Evolutionary conservation across 163 green algal genomes (phyloP).

Genomic region (Chlamydomonas reinhardtii): DNA sequence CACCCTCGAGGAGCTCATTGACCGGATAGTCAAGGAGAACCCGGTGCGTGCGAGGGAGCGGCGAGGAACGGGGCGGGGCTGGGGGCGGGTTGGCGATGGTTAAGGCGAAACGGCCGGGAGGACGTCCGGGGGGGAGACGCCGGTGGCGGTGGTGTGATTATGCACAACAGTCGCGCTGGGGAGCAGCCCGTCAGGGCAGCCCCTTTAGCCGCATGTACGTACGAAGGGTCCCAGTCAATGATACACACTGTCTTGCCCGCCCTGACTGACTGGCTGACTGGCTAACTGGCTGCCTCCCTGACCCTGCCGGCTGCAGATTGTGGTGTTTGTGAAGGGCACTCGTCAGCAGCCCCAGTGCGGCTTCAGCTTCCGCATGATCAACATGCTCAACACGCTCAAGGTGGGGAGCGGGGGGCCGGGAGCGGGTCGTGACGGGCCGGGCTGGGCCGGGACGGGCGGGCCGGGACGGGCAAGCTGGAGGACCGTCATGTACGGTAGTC

Average conservation of each 20-base stretch:
- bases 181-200: too few species aligned
- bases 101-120: too few species aligned
- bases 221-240: too few species aligned
- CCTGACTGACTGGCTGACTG: not conserved
- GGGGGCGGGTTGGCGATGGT: too few species aligned
- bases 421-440: too few species aligned
- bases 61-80: not conserved
- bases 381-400: conserved; percentile 77
- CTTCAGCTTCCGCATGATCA: conserved; percentile 91
- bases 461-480: too few species aligned
- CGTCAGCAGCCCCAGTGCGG: conserved; percentile 89
- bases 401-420: not conserved
- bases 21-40: conserved; percentile 86
- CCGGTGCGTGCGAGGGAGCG: conserved; percentile 62
- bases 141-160: too few species aligned
- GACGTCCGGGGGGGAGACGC: too few species aligned
- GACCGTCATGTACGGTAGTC: too few species aligned
- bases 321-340: conserved; percentile 95
- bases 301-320: conserved; percentile 64
- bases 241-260: not conserved
- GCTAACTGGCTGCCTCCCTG: not conserved
- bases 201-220: too few species aligned
- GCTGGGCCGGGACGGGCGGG: not conserved
- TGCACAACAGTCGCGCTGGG: too few species aligned
- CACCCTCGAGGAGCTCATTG: conserved; percentile 87